Evolutionary conservation across 2,329 filamentous ascomycete species (phyloP).

Genomic region (Epichloe elymi): DNA sequence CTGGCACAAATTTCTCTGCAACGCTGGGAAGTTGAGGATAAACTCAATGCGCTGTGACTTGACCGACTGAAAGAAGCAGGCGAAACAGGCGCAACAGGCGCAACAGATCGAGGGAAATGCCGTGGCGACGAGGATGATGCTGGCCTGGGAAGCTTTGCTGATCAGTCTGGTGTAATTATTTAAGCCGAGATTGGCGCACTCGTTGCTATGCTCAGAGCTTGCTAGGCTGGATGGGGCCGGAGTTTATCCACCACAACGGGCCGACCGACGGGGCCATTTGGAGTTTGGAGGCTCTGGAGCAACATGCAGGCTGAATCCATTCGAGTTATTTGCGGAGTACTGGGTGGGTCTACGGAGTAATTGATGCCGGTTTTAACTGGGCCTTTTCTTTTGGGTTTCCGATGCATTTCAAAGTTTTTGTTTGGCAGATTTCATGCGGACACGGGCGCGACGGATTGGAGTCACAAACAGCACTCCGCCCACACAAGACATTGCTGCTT

Average conservation of each 20-base stretch:
- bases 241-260: conserved; percentile 5
- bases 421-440: no score
- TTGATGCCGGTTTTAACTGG: no score
- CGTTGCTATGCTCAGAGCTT: neutral
- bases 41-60: neutral
- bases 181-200: neutral
- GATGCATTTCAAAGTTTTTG: no score
- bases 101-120: neutral
- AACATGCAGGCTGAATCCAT: neutral
- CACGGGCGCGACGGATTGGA: no score
- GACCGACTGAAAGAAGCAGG: neutral
- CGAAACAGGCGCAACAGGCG: no score
- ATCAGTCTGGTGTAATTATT: neutral
- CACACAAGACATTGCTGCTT: no score
- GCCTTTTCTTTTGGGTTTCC: no score
- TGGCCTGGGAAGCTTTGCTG: neutral
- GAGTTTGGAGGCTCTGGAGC: neutral
- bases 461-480: no score
- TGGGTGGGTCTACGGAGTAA: no score
- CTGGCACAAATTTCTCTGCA: neutral
- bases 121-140: neutral
- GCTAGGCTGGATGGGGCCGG: neutral
- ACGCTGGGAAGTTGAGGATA: neutral
- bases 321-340: no score
- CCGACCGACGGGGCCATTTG: no score